These are phyloP conservation scores for Amphichorda felina DNA, from an alignment of 2,329 filamentous ascomycete genomes.

Conservation along the genomic window DNA sequence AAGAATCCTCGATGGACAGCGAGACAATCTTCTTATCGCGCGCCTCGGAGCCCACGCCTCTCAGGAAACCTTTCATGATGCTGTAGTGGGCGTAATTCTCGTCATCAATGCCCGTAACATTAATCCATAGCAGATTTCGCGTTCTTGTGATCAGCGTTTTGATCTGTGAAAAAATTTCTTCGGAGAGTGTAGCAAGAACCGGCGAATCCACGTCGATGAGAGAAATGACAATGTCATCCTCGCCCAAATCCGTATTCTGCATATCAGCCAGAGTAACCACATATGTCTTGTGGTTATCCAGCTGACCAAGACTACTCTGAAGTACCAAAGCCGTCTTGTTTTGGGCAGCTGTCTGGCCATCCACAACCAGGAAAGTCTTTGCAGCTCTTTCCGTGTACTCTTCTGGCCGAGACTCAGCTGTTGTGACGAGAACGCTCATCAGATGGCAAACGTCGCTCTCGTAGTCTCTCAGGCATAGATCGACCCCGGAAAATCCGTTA, in stretches of 20 bases:
- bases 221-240: slow-evolving; percentile 1
- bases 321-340: no score
- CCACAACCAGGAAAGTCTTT: background rate
- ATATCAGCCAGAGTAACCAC: background rate
- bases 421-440: slow-evolving; percentile 2
- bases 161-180: background rate
- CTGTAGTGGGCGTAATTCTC: background rate
- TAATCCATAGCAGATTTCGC: slow-evolving; percentile 2
- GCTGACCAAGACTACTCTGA: background rate
- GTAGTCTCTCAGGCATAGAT: slow-evolving; percentile 3
- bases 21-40: background rate
- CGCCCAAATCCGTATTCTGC: background rate
- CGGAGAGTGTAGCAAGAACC: slow-evolving; percentile 1
- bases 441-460: slow-evolving; percentile 1
- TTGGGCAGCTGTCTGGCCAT: no score
- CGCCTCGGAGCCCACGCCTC: slow-evolving; percentile 1
- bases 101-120: background rate
- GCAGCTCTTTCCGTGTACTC: background rate
- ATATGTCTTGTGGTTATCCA: background rate
- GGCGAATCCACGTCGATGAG: background rate
- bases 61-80: slow-evolving; percentile 1
- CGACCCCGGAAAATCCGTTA: slow-evolving; percentile 6
- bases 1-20: slow-evolving; percentile 1
- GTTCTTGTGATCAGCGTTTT: background rate
- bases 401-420: background rate